phyloP scores from a whole-genome alignment of 140 eudicot genomes.

The Flaveria floridana region DNA sequence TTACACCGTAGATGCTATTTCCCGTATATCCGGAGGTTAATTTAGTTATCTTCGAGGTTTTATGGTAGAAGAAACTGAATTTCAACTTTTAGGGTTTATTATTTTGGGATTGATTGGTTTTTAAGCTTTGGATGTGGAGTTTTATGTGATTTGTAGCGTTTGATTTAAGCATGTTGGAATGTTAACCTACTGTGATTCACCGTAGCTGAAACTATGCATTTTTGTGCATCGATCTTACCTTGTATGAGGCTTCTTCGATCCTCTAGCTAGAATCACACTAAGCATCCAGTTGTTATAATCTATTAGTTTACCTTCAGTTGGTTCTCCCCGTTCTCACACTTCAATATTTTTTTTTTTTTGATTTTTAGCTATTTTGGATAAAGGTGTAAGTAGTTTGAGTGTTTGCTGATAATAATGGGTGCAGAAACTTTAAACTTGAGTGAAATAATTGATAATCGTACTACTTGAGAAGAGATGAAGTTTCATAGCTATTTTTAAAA shows the following conservation, averaged over 20 bases:
- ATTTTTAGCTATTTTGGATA: not conserved
- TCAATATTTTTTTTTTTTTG: not conserved
- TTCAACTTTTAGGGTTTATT: conserved; percentile 28
- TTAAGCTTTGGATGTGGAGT: not conserved
- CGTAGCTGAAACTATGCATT: not conserved
- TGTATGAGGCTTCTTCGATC: not conserved
- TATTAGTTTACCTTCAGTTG: not conserved
- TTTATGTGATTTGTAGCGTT: not conserved
- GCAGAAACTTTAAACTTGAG: not conserved
- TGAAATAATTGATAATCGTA: not conserved
- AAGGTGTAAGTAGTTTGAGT: not conserved
- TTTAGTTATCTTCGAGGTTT: conserved; percentile 13
- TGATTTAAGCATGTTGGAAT: not conserved
- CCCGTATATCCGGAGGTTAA: conserved; percentile 1
- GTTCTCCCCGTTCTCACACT: not conserved
- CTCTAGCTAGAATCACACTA: conserved; percentile 10
- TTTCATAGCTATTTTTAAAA: not conserved
- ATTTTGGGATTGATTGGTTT: not conserved
- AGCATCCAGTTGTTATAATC: not conserved
- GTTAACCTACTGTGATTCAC: not conserved
- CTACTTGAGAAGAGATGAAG: not conserved
- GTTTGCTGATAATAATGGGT: not conserved
- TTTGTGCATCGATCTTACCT: not conserved
- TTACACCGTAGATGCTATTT: conserved; percentile 11
- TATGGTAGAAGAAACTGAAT: conserved; percentile 4